These are phyloP conservation scores for Plasmodium blacklocki DNA, from an alignment of 169 alveolate genomes.

Conservation along the genomic window DNA sequence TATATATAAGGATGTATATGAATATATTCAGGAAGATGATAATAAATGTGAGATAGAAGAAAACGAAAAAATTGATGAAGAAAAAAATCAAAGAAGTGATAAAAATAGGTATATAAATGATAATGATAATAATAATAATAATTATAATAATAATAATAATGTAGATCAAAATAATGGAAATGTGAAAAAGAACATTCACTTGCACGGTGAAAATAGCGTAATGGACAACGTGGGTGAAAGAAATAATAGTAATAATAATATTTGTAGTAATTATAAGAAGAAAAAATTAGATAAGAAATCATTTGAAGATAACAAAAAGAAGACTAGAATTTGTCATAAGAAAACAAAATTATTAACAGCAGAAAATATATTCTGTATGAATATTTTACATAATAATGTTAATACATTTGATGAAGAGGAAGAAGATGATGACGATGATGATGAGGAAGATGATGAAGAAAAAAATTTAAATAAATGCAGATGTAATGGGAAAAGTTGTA, in stretches of 20 bases:
- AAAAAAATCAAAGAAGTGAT: background rate
- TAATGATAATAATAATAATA: background rate
- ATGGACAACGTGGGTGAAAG: conserved; percentile 3
- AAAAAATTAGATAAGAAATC: conserved; percentile 16
- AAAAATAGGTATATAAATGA: background rate
- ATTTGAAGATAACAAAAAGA: conserved; percentile 15
- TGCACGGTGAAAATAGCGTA: background rate
- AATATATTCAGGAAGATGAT: no score
- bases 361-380: conserved; percentile 74
- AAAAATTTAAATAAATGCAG: conserved; percentile 56
- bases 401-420: conserved; percentile 77
- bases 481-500: conserved; percentile 73
- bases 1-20: no score
- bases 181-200: conserved; percentile 4
- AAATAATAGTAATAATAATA: background rate
- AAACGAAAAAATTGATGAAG: background rate
- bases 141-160: background rate
- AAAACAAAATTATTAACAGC: conserved; percentile 60
- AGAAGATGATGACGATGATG: conserved; percentile 67
- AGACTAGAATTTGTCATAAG: conserved; percentile 15
- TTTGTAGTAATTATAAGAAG: background rate
- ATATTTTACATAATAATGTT: conserved; percentile 71
- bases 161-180: conserved; percentile 9
- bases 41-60: background rate
- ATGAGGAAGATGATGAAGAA: conserved; percentile 50